These are phyloP conservation scores for Mixia osmundae DNA, from an alignment of 1,284 basidiomycete genomes.

Conservation along the genomic window DNA sequence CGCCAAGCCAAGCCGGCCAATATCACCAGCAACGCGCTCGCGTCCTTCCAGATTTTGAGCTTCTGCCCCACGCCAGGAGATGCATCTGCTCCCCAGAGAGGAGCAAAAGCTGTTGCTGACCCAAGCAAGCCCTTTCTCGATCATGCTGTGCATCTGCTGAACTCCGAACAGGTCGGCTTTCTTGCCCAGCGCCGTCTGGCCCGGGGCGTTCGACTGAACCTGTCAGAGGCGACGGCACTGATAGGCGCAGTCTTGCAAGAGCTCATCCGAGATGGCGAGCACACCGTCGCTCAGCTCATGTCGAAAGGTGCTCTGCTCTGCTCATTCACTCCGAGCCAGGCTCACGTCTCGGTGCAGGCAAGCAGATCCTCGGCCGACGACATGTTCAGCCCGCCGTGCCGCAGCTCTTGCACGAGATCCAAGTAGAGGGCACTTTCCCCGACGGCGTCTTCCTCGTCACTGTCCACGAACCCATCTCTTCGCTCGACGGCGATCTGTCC, in stretches of 20 bases:
- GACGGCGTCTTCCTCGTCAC: conserved; percentile 83
- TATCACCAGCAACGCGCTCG: no score
- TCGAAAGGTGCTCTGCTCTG: no score
- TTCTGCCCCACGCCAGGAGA: no score
- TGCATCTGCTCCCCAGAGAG: conserved; percentile 17
- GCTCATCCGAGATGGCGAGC: conserved; percentile 75
- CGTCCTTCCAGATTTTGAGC: no score
- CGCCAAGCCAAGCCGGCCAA: no score
- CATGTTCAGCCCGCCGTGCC: conserved; percentile 55
- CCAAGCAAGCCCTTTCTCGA: conserved; percentile 1
- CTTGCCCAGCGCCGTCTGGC: conserved; percentile 88
- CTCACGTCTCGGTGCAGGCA: conserved; percentile 26
- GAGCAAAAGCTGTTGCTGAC: conserved; percentile 24
- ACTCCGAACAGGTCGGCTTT: conserved; percentile 48
- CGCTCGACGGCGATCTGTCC: conserved; percentile 48
- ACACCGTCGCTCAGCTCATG: conserved; percentile 76
- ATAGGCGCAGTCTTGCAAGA: conserved; percentile 83
- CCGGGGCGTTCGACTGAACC: conserved; percentile 63
- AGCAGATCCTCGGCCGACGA: conserved; percentile 58
- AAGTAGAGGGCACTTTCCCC: conserved; percentile 74
- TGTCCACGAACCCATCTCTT: conserved; percentile 78
- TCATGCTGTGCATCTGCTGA: conserved; percentile 19
- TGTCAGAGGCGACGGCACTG: conserved; percentile 66
- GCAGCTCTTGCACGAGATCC: conserved; percentile 38
- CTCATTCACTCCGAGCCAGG: conserved; percentile 35